Percentiles rank a stretch among this genome's conserved stretches.
Evolutionary conservation across 495 filamentous ascomycete species (phyloP).

Genomic region (Tuber indicum): DNA sequence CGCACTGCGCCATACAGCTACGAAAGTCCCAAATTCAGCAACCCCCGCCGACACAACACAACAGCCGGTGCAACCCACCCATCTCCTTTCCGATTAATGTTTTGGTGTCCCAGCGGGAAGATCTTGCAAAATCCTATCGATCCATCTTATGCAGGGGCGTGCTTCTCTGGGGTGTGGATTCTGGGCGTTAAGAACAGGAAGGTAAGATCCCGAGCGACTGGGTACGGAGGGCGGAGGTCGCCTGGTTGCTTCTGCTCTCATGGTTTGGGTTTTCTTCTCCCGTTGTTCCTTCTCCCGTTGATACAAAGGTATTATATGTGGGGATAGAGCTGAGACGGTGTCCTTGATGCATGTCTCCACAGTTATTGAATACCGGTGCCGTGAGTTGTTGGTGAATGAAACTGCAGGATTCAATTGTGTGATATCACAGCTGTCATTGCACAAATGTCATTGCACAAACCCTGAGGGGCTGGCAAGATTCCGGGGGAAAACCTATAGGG

Average conservation of each 20-base stretch:
- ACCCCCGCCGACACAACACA: not conserved
- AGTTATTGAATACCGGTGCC: not conserved
- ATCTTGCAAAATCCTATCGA: conserved; percentile 23
- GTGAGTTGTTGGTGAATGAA: not conserved
- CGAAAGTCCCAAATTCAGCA: not conserved
- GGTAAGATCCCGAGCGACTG: conserved; percentile 9
- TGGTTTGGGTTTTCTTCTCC: not conserved
- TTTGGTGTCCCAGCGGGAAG: conserved; percentile 18
- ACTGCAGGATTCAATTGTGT: not conserved
- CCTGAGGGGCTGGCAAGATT: not conserved
- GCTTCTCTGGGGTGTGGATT: not conserved
- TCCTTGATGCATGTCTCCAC: not conserved
- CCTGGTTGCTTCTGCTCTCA: not conserved
- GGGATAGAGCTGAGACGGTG: not conserved
- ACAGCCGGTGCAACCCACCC: not conserved
- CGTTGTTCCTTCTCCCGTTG: not conserved
- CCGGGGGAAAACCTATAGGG: not conserved
- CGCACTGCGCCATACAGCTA: conserved; percentile 4
- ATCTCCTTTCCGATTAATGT: conserved; percentile 10
- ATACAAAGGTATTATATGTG: not conserved
- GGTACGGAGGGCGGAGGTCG: not conserved
- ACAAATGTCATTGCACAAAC: not conserved
- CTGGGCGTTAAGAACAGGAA: conserved; percentile 18
- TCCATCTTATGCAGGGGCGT: conserved; percentile 17
- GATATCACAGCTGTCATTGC: not conserved